phyloP scores from a whole-genome alignment of 805 yeast genomes.

The Myxozyma nipponensis region DNA sequence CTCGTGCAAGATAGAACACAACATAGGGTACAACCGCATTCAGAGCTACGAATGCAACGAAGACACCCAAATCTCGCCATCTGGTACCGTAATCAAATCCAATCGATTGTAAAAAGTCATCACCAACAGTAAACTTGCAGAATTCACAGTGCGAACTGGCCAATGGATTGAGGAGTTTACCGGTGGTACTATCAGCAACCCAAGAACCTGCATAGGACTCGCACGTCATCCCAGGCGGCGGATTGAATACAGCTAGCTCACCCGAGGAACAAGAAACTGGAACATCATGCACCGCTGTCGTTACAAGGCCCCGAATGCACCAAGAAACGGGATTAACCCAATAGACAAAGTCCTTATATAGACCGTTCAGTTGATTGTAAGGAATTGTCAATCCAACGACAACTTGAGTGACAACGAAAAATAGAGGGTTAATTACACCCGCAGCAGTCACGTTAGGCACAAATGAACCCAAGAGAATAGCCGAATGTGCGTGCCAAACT shows the following conservation, averaged over 20 bases:
- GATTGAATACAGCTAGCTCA: conserved; percentile 50
- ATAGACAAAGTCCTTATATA: conserved; percentile 72
- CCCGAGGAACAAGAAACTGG: conserved; percentile 45
- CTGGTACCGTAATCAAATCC: conserved; percentile 37
- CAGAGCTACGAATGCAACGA: conserved; percentile 47
- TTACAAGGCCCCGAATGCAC: conserved; percentile 52
- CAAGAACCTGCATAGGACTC: conserved; percentile 52
- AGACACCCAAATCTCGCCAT: conserved; percentile 61
- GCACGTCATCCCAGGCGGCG: conserved; percentile 50
- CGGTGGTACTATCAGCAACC: conserved; percentile 42
- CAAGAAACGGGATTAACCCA: conserved; percentile 68
- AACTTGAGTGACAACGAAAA: conserved; percentile 59
- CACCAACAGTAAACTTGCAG: conserved; percentile 57
- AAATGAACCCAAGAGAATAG: conserved; percentile 45
- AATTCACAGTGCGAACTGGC: conserved; percentile 55
- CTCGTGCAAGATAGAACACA: conserved; percentile 20
- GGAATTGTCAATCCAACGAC: conserved; percentile 77
- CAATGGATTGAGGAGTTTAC: conserved; percentile 43
- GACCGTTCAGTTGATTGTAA: conserved; percentile 55
- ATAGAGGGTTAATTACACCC: conserved; percentile 50
- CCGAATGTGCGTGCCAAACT: conserved; percentile 32
- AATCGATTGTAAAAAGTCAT: conserved; percentile 50
- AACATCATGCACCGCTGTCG: conserved; percentile 53
- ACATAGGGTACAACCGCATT: conserved; percentile 32
- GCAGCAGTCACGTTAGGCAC: conserved; percentile 44